Conservation (phyloP, 352 stramenopile species). For the Thalassiosira livingstoniorum region DNA sequence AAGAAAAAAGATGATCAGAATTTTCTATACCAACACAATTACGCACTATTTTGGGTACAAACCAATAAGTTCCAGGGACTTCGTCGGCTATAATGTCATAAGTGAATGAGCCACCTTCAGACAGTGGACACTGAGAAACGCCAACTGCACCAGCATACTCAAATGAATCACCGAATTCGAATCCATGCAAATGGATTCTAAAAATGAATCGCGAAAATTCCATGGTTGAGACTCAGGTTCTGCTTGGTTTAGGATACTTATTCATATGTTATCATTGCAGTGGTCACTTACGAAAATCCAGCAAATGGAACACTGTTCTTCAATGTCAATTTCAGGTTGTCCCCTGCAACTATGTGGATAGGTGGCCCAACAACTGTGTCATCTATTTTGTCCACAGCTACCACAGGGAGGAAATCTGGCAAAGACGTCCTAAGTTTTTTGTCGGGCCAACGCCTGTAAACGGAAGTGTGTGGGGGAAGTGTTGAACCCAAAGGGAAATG, state of each 20-base stretch:
- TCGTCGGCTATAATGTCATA: conserved; percentile 31
- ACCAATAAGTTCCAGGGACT: conserved; percentile 30
- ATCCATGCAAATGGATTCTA: conserved; percentile 46
- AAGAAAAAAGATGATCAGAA: not conserved
- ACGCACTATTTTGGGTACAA: not conserved
- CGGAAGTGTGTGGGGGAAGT: not conserved
- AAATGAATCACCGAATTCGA: conserved; percentile 12
- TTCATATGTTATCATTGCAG: no score
- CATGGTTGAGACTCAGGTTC: no score
- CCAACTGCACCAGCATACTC: conserved; percentile 29
- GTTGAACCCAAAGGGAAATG: not conserved
- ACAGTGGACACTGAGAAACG: conserved; percentile 35
- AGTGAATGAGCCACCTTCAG: conserved; percentile 6
- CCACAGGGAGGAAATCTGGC: not conserved
- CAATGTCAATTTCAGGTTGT: conserved; percentile 14
- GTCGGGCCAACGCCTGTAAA: not conserved
- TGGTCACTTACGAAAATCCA: no score
- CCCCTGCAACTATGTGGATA: conserved; percentile 31
- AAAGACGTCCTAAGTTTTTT: not conserved
- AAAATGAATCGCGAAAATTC: no score
- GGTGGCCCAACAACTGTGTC: conserved; percentile 19
- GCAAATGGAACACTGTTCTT: conserved; percentile 14
- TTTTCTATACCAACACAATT: not conserved
- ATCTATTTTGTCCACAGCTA: not conserved
- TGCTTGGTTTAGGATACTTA: no score